Evolutionary conservation across 306 rosid species (phyloP).

Genomic region (Lotus japonicus): DNA sequence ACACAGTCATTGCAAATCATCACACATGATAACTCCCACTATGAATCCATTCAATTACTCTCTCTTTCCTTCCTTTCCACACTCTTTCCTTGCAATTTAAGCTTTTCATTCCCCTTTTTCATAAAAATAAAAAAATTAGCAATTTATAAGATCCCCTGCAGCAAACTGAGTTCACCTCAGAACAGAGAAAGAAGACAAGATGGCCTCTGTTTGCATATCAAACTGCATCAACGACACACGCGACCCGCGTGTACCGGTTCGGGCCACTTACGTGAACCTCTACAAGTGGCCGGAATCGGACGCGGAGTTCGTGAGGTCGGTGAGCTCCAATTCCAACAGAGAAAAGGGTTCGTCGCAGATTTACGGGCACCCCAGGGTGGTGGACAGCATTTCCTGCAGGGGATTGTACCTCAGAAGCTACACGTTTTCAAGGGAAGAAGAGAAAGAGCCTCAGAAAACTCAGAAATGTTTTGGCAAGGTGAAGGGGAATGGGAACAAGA

Average conservation of each 20-base stretch:
- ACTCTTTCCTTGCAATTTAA: constrained; percentile 58
- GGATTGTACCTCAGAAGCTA: constrained; percentile 81
- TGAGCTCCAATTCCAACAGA: constrained; percentile 41
- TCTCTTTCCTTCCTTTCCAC: constrained; percentile 5
- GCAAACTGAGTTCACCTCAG: no score
- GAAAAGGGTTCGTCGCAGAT: constrained; percentile 14
- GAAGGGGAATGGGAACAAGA: constrained; percentile 20
- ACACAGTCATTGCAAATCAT: constrained; percentile 53
- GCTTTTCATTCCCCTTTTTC: constrained; percentile 6
- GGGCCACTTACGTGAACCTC: constrained; percentile 76
- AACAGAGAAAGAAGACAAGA: neutral
- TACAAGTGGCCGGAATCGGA: constrained; percentile 93
- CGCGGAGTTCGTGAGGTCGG: constrained; percentile 61
- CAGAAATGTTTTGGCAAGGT: constrained; percentile 52
- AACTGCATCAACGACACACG: constrained; percentile 64
- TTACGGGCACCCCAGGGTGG: constrained; percentile 47
- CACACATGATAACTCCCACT: constrained; percentile 40
- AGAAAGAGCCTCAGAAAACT: constrained; percentile 36
- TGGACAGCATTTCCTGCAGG: constrained; percentile 79
- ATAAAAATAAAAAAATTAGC: neutral
- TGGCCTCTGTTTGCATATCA: constrained; percentile 73
- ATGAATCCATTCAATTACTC: neutral
- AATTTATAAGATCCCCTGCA: constrained; percentile 7
- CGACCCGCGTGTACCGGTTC: constrained; percentile 62
- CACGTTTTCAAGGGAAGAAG: constrained; percentile 70